These are phyloP conservation scores for Xylaria cubensis DNA, from an alignment of 495 filamentous ascomycete genomes.

Conservation along the genomic window DNA sequence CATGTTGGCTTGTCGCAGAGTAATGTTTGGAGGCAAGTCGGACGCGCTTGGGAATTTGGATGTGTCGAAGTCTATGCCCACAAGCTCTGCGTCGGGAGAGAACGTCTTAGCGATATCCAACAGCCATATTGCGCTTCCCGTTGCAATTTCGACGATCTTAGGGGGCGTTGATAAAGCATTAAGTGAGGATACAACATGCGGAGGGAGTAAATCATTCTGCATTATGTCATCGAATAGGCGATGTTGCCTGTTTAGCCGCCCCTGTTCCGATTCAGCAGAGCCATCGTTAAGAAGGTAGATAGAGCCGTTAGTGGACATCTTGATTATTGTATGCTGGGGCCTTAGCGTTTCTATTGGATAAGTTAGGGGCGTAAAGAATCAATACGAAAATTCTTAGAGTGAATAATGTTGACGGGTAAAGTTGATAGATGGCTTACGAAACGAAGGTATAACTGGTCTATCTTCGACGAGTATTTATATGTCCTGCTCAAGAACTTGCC, in stretches of 20 bases:
- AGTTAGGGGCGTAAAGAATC: no score
- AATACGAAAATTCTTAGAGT: background rate
- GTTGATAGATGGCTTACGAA: background rate
- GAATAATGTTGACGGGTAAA: background rate
- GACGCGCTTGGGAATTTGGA: constrained; percentile 13
- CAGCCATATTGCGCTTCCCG: constrained; percentile 19
- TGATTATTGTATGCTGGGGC: background rate
- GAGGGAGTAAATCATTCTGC: constrained; percentile 22
- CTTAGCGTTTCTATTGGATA: background rate
- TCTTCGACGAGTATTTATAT: background rate
- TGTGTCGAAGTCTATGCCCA: constrained; percentile 23
- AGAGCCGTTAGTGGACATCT: constrained; percentile 7
- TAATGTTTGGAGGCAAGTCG: constrained; percentile 13
- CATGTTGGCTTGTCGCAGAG: constrained; percentile 20
- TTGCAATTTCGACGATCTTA: constrained; percentile 22
- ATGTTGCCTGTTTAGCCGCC: constrained; percentile 16
- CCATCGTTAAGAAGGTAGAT: constrained; percentile 21
- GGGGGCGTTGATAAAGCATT: background rate
- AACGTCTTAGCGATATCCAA: constrained; percentile 19
- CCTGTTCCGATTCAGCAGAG: constrained; percentile 1
- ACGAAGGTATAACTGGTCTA: background rate
- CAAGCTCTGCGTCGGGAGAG: constrained; percentile 15
- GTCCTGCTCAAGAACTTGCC: background rate
- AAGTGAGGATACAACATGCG: constrained; percentile 8
- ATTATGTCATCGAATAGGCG: constrained; percentile 18